Evolutionary conservation across 2,329 filamentous ascomycete genomes (phyloP), one percentile per base, ranked within the genome.

Genomic region (Acarospora socialis): DNA sequence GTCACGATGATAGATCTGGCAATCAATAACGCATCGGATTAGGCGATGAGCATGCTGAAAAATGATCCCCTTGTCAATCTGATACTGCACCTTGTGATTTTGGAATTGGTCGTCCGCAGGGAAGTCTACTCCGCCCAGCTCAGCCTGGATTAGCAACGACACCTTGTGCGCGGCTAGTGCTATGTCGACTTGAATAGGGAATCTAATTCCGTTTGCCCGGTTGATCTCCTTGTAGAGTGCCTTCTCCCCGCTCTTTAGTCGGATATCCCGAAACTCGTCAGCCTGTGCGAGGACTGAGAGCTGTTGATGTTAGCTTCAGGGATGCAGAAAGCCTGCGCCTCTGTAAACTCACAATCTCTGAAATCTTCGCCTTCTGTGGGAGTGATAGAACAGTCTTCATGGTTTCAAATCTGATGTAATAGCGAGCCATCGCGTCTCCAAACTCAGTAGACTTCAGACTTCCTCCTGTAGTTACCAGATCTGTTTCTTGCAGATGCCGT

Each of bases 391-490:
- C 61, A 1, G 63, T 51, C 43, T 73, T 77, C 81, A 90, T 92
- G 0, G 81, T 90, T 21, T 77, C 67, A 43, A 86, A 86, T 14
- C 71, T 71, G 3, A 90, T 61, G 57, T 82, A 87, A 50, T 87
- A 92, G 28, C 73, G 70, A 25, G 81, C 79, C 82, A 92, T 92
- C 4, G 77, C 77, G 34, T 77, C 66, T 2, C 82, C 82, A 46
- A 78, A 81, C 29, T 76, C 71, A 0, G 80, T 87, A 26, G 70
- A 73, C 16, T 56, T 61, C 28, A 87, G 64, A 3, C 54, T 54
- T 0, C 60, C 51, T 2, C 53, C 49, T 13, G 51, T 38, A 2
- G 60, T 62, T 8, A 84, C 60, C 5, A 90, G 59, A 1, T 65
- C 57, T 21, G 60, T 52, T 16, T 77, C 63, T 36, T 72, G 65